Base-by-base conservation (phyloP, 2,329 filamentous ascomycete genomes). In the Monilinia aucupariae region DNA sequence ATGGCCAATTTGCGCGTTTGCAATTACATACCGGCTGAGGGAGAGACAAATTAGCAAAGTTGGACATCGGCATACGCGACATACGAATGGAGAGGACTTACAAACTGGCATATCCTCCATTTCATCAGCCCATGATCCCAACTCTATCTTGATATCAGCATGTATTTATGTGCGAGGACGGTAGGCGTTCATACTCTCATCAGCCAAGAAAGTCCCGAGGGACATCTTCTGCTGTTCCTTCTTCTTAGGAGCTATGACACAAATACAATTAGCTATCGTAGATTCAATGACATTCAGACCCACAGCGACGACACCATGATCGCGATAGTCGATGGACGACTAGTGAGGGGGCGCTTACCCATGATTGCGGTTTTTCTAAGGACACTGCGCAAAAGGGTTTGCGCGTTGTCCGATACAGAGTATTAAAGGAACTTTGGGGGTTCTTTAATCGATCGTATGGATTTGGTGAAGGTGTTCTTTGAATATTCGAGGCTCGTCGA, bases 91-190 rank as follows among this genome's bases (percentile, higher is more conserved):
- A n/a, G 52, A 15, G 32, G 13, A 72, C 73, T 73, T 67, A 75
- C 73, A 73, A 68, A 74, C 71, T 71, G 73, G 73, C 70, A 73
- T 74, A 67, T 96, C 92, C 78, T 99, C 94, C 80, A 99, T 96
- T 77, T 99, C 94, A 80, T 99, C 96, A 73, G 94, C 94, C 94
- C 94, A 99, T 71, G 94, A 97, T 75, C 93, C 92, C 75, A 88
- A 82, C 73, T 84, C 86, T 89, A 73, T 58, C 59, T 67, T 62
- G 68, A 67, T 37, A 65, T 72, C 65, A 74, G 69, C 68, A 52
- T 71, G 80, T 69, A 79, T 81, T 68, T 78, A 79, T 62, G 54
- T 64, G 64, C 64, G 37, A 39, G 65, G 74, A 70, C 67, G 61
- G 32, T 34, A 41, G 50, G 43, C 49, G 41, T 34, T 45, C 91